Conservation (phyloP, 768 basidiomycete genomes). For the Russula griseocarnosa region DNA sequence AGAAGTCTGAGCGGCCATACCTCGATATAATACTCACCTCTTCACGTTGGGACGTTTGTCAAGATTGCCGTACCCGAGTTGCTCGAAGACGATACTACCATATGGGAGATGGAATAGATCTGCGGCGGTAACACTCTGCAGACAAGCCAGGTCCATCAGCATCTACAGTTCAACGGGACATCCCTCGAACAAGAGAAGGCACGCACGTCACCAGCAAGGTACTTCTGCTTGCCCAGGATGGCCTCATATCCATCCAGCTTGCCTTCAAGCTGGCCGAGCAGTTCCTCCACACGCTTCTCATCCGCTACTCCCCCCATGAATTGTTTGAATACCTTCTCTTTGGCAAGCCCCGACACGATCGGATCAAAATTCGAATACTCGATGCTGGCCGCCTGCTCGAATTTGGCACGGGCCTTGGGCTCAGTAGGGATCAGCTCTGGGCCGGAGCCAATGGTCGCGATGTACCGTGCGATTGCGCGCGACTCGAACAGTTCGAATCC, state of each 20-base stretch:
- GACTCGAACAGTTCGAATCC: constrained; percentile 33
- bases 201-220: constrained; percentile 21
- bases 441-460: constrained; percentile 30
- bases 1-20: not conserved
- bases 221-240: constrained; percentile 18
- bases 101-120: constrained; percentile 17
- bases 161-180: not conserved
- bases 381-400: constrained; percentile 33
- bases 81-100: not conserved
- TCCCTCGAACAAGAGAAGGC: not conserved
- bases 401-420: constrained; percentile 28
- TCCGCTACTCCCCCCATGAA: not conserved
- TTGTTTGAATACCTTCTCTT: constrained; percentile 1
- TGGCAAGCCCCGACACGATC: not conserved
- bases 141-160: not conserved
- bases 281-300: constrained; percentile 1
- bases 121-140: constrained; percentile 14
- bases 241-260: constrained; percentile 17
- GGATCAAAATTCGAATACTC: constrained; percentile 27
- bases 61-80: not conserved
- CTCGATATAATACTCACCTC: not conserved
- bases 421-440: constrained; percentile 29
- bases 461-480: constrained; percentile 32
- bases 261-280: not conserved
- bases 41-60: constrained; percentile 8